Evolutionary conservation across 331 rosid genomes (phyloP).

Genomic region (Acacia pycnantha): DNA sequence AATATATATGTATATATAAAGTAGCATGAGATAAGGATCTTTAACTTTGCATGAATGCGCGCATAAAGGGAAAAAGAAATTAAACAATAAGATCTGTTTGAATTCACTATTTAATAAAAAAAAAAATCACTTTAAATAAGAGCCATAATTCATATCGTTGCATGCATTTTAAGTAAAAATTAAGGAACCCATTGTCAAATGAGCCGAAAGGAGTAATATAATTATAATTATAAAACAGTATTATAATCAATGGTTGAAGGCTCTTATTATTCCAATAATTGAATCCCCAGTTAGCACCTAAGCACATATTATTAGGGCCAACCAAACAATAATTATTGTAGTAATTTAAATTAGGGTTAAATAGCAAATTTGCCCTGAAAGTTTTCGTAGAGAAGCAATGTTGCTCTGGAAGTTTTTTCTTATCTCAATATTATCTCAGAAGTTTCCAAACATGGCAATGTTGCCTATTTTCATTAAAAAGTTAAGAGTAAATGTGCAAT

Average conservation of each 20-base stretch:
- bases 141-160: neutral
- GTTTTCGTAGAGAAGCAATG: too few species aligned
- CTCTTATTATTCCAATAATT: neutral
- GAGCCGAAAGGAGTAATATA: neutral
- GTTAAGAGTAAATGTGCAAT: too few species aligned
- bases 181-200: neutral
- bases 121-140: neutral
- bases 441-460: too few species aligned
- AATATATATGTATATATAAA: neutral
- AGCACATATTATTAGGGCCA: neutral
- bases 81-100: neutral
- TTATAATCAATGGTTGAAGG: neutral
- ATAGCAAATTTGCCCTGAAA: too few species aligned
- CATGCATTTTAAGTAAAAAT: neutral
- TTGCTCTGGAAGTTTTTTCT: too few species aligned
- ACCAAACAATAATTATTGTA: neutral
- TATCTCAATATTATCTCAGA: too few species aligned
- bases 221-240: neutral
- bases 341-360: too few species aligned
- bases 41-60: neutral
- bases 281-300: neutral
- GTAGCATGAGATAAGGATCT: neutral
- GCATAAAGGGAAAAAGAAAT: neutral
- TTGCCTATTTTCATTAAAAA: too few species aligned
- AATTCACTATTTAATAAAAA: neutral